These are phyloP conservation scores for Micractinium conductrix DNA, from an alignment of 139 green algal genomes.

Conservation along the genomic window DNA sequence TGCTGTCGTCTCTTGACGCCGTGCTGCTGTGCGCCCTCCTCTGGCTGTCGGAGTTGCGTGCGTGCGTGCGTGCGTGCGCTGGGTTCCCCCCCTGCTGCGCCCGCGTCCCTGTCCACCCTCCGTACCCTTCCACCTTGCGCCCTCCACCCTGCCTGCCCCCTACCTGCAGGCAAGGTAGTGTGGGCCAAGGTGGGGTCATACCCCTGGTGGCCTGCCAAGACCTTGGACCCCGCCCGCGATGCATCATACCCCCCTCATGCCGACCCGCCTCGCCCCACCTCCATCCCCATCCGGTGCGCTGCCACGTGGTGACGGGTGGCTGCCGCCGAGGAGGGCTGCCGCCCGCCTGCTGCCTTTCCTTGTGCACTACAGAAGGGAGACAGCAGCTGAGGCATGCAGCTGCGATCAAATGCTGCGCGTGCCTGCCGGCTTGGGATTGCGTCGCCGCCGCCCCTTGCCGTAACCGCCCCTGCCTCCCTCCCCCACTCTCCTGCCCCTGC, in stretches of 20 bases:
- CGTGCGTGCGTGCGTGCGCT: background rate
- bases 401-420: no score
- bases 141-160: background rate
- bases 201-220: slow-evolving; percentile 49
- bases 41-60: no score
- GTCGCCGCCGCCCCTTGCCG: no score
- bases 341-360: no score
- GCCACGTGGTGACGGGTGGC: background rate
- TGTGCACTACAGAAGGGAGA: no score
- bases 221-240: slow-evolving; percentile 32
- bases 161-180: slow-evolving; percentile 24
- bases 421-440: no score
- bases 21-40: no score
- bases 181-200: slow-evolving; percentile 45
- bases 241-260: slow-evolving; percentile 40
- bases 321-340: no score
- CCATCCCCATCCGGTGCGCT: slow-evolving; percentile 35
- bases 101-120: background rate
- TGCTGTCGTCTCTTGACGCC: background rate
- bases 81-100: background rate
- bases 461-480: no score
- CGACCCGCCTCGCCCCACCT: slow-evolving; percentile 45
- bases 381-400: no score
- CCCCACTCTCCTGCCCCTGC: no score
- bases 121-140: background rate